Evolutionary conservation across 2,329 filamentous ascomycete genomes (phyloP), one percentile per base, ranked within the genome.

Genomic region (Trichophyton simii): DNA sequence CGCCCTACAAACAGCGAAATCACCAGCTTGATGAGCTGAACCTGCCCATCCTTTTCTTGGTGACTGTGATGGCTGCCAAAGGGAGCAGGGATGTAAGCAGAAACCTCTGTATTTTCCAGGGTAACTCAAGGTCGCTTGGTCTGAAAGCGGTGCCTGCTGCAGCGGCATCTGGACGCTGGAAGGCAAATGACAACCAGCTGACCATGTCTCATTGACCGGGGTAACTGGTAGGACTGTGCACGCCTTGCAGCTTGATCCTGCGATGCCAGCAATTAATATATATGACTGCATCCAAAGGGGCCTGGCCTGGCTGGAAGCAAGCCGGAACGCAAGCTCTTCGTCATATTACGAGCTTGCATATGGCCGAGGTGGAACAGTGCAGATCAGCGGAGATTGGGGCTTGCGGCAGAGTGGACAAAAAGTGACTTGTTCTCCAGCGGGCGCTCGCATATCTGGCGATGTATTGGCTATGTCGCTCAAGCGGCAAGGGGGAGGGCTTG

Each of bases 361-460:
- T 25, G 4, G 52, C 22, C 28, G 8, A 9, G 52, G 25, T 55
- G 31, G 52, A 55, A 36, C 52, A n/a, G 15, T 36, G 52, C 52
- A 55, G 52, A 55, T 55, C 52, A 52, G 46, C 46, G 46, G 46
- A 52, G 46, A 52, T 52, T 52, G 46, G 20, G 46, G 20, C 28
- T 36, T 36, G 13, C 15, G 15, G 13, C 31, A 55, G n/a, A 36
- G 52, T 31, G 28, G 28, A 31, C 28, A 31, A 31, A 31, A 31
- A 31, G 28, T 55, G 28, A 55, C 52, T 55, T 55, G 11, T 20
- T n/a, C 13, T 20, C 15, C 31, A n/a, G 52, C 13, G 13, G 48
- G 52, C 52, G 52, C 13, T 36, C 52, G 28, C 31, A 55, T n/a
- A 36, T 28, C 20, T 28, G 15, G 28, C 11, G 28, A 55, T 11